phyloP scores from a whole-genome alignment of 2,329 filamentous ascomycete genomes.

The Fusarium marasasianum region DNA sequence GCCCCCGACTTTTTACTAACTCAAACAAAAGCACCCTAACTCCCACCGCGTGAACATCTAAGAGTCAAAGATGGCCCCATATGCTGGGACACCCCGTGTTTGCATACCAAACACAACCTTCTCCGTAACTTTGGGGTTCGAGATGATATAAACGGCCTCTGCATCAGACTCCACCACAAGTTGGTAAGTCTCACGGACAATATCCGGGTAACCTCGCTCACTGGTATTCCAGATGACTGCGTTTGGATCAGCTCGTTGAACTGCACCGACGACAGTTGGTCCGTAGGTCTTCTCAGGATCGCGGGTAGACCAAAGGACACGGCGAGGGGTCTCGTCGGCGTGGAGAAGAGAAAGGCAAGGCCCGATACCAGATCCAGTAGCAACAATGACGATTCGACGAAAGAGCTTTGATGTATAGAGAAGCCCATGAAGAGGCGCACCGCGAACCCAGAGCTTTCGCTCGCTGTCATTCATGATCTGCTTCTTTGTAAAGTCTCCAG shows the following conservation, averaged over 20 bases:
- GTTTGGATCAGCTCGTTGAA: constrained; percentile 13
- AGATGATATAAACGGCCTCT: constrained; percentile 15
- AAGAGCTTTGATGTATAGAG: constrained; percentile 9
- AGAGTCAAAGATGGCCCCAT: constrained; percentile 15
- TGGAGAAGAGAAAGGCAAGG: constrained; percentile 6
- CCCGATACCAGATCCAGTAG: constrained; percentile 12
- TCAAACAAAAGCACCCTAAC: too few relatives aligned
- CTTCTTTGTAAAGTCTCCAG: constrained; percentile 13
- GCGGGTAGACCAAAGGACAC: constrained; percentile 11
- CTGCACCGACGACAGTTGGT: background rate
- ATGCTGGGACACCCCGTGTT: background rate
- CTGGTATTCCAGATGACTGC: constrained; percentile 16
- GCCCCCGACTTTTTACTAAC: background rate
- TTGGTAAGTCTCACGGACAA: constrained; percentile 13
- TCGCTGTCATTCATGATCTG: constrained; percentile 9
- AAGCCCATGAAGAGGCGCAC: constrained; percentile 5
- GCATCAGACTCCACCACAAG: constrained; percentile 11
- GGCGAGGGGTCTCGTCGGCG: constrained; percentile 2
- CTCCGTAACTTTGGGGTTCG: constrained; percentile 12
- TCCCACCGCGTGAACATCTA: background rate
- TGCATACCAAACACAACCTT: constrained; percentile 19
- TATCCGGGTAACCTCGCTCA: constrained; percentile 8
- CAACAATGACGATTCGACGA: background rate
- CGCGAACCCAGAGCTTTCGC: constrained; percentile 11
- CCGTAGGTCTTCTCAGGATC: constrained; percentile 14